Evolutionary conservation across 1,284 basidiomycete genomes (phyloP), one percentile per base, ranked within the genome.

Genomic region (Schizophyllum commune): DNA sequence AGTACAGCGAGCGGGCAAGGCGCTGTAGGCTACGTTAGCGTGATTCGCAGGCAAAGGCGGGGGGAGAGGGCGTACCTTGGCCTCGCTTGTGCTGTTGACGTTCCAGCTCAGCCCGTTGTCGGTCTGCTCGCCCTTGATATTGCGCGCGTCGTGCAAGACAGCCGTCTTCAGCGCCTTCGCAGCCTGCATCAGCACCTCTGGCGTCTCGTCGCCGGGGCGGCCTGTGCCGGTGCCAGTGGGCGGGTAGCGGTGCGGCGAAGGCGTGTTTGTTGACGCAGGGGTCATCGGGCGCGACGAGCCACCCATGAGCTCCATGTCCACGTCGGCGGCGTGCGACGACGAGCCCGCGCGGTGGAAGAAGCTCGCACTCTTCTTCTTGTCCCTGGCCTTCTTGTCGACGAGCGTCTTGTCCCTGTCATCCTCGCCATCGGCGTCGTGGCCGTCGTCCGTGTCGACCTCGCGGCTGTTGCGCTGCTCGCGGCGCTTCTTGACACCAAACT

Each of bases 101-200:
- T 82, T 76, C 39, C 39, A 47, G 39, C 39, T 47, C 59, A 84
- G 67, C 56, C 74, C 76, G 7, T 69, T 73, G 11, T 74, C 66
- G 15, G 76, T 72, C 20, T 77, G 76, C n/a, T 77, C 75, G 7
- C 87, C 84, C 61, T 75, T 77, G 63, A 91, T 77, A 66, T 89
- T 89, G 19, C 88, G 79, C 39, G 89, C 88, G 70, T 91, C 89
- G 66, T 90, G 88, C 57, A 90, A 71, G 1, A 89, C 79, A 2
- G 85, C 86, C 22, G 79, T 79, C 73, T 85, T 88, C 52, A 91
- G 65, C n/a, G 76, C 83, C 68, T 81, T 85, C 1, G 84, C 87
- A 11, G 87, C 85, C 15, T 75, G 20, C 53, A 21, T 32, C 3
- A 55, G 76, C 13, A 72, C 70, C 51, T 71, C 76, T 11, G 67